Evolutionary conservation across 805 yeast genomes (phyloP).

Genomic region (Trichomonascus vanleenenianus): DNA sequence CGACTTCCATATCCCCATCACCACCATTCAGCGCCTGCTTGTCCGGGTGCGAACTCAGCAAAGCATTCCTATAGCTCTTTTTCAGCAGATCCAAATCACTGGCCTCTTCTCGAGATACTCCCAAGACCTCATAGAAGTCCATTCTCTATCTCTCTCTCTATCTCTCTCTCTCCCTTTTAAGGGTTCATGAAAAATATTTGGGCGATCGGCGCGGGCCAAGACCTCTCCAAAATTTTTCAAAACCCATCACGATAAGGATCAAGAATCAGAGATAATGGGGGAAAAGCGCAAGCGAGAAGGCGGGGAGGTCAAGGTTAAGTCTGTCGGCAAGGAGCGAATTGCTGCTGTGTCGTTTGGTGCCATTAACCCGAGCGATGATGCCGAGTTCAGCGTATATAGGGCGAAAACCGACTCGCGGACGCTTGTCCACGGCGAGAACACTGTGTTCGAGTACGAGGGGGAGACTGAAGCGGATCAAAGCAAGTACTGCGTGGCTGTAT

Average conservation of each 20-base stretch:
- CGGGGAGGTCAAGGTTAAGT: background rate
- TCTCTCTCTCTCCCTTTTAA: background rate
- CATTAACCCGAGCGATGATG: slow-evolving; percentile 48
- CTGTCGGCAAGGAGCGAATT: slow-evolving; percentile 1
- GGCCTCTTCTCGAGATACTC: slow-evolving; percentile 31
- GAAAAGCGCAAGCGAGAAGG: slow-evolving; percentile 2
- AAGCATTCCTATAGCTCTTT: slow-evolving; percentile 52
- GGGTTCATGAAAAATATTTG: background rate
- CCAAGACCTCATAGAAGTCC: slow-evolving; percentile 51
- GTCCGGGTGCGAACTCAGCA: slow-evolving; percentile 75
- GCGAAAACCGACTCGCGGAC: slow-evolving; percentile 35
- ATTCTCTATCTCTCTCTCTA: background rate
- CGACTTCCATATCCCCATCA: slow-evolving; percentile 24
- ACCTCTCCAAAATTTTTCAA: background rate
- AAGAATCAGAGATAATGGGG: background rate
- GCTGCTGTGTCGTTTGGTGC: slow-evolving; percentile 81
- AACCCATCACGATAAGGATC: no score
- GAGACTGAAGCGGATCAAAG: slow-evolving; percentile 27
- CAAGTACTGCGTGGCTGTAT: slow-evolving; percentile 68
- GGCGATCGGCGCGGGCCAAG: background rate
- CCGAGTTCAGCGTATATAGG: slow-evolving; percentile 56
- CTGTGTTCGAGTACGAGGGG: slow-evolving; percentile 68
- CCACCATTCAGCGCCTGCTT: slow-evolving; percentile 30
- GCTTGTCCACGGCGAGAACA: slow-evolving; percentile 71
- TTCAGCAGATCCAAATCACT: slow-evolving; percentile 35